Evolutionary conservation across 2,329 filamentous ascomycete genomes (phyloP), one percentile per base, ranked within the genome.

Genomic region (Colletotrichum sp.): DNA sequence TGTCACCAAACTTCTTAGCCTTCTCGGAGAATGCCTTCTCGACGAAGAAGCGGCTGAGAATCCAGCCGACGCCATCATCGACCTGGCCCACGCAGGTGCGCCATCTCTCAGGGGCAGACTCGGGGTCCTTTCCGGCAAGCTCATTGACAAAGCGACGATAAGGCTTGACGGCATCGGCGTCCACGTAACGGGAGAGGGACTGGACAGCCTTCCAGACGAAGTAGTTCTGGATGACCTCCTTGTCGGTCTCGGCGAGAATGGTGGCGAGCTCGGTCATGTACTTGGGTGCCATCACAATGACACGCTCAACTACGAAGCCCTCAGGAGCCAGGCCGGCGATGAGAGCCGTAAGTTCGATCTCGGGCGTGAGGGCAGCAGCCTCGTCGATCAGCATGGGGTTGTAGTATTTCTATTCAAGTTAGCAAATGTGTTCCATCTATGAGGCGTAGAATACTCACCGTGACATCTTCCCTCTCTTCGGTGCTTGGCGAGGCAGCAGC

Each of bases 41-140:
- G 3, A 95, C 88, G 78, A 93, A 95, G 85, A 95, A 95, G 26
- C 92, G 90, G 80, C 92, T 93, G 18, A 94, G 84, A 65, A 94
- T 92, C 93, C 93, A 95, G 4, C 90, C 90, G 26, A 95, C 82
- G 7, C 90, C 89, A 26, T 83, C 82, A 77, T 94, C 92, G 7
- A 93, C 88, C 39, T 89, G 87, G 9, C 81, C 81, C 32, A 94
- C 88, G 79, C 93, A 95, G 8, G 88, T 92, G 79, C 92, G 88
- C 93, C 93, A 94, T 65, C 93, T 88, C 79, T 95, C 93, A 16
- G 91, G 85, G 24, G 87, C 88, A 3, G 92, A 90, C 68, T 93
- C 88, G 1, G 92, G 89, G 71, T 93, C 91, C 85, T 90, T 91
- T 63, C 92, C 93, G 76, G 87, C 86, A 7, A 94, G 86, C 62